Conservation (phyloP, 1,139 yeast genomes). For the Wickerhamomyces sp. region DNA sequence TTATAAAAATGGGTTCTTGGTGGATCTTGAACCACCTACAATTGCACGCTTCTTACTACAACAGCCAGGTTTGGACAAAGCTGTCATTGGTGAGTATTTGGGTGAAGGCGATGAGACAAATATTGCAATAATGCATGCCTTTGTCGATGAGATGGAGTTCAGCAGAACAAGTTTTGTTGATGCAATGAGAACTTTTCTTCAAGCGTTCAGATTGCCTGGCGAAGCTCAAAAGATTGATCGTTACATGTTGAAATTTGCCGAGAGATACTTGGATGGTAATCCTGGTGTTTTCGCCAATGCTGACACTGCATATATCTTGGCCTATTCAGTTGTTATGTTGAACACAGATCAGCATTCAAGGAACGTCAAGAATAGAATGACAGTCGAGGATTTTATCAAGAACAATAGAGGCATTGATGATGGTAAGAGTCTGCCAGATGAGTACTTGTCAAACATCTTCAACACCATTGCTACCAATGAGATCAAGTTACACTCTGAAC, state of each 20-base stretch:
- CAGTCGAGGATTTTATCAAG: conserved; percentile 74
- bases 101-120: conserved; percentile 86
- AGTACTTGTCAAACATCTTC: conserved; percentile 61
- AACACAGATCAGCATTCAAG: conserved; percentile 93
- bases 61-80: conserved; percentile 80
- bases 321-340: conserved; percentile 88
- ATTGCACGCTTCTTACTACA: conserved; percentile 72
- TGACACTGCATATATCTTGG: conserved; percentile 87
- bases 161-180: conserved; percentile 66
- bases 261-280: conserved; percentile 81
- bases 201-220: conserved; percentile 90
- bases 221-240: conserved; percentile 98
- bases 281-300: conserved; percentile 85
- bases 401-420: conserved; percentile 95
- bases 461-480: conserved; percentile 77
- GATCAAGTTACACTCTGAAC: conserved; percentile 88
- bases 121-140: conserved; percentile 85
- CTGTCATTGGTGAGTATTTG: conserved; percentile 82
- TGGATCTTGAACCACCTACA: conserved; percentile 51
- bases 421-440: conserved; percentile 76
- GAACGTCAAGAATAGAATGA: conserved; percentile 82
- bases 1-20: conserved; percentile 57
- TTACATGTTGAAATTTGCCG: conserved; percentile 95
- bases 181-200: conserved; percentile 79
- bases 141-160: conserved; percentile 86